Percentiles rank a stretch among this genome's conserved stretches.
Evolutionary conservation across 305 asterid genomes (phyloP).

Genomic region (Fraxinus ornus): DNA sequence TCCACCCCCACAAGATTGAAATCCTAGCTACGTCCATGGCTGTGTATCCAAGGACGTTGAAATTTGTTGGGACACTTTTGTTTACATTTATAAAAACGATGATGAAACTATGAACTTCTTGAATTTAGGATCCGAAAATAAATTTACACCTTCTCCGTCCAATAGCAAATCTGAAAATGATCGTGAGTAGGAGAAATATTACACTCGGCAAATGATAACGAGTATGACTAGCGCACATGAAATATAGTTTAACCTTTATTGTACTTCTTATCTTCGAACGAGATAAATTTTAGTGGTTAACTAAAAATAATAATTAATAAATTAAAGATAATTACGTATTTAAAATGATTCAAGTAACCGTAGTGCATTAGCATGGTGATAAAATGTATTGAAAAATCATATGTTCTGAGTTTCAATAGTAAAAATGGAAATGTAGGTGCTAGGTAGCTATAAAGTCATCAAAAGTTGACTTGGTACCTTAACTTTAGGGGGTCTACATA

Average conservation of each 20-base stretch:
- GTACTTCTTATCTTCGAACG: neutral
- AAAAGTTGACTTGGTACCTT: neutral
- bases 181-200: neutral
- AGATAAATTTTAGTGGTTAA: too few species aligned
- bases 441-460: neutral
- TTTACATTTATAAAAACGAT: neutral
- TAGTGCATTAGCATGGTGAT: too few species aligned
- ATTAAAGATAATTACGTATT: too few species aligned
- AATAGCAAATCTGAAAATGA: neutral
- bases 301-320: too few species aligned
- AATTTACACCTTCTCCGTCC: neutral
- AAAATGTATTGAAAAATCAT: neutral
- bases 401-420: neutral
- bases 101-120: too few species aligned
- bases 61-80: neutral
- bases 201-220: neutral
- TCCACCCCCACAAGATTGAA: too few species aligned
- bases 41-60: neutral
- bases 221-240: neutral
- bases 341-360: too few species aligned
- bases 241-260: too few species aligned
- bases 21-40: too few species aligned
- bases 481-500: slow-evolving; percentile 3
- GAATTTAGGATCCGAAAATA: neutral
- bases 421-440: too few species aligned